phyloP scores from a whole-genome alignment of 1,284 basidiomycete species.

The Microbotryomycetes sp. region DNA sequence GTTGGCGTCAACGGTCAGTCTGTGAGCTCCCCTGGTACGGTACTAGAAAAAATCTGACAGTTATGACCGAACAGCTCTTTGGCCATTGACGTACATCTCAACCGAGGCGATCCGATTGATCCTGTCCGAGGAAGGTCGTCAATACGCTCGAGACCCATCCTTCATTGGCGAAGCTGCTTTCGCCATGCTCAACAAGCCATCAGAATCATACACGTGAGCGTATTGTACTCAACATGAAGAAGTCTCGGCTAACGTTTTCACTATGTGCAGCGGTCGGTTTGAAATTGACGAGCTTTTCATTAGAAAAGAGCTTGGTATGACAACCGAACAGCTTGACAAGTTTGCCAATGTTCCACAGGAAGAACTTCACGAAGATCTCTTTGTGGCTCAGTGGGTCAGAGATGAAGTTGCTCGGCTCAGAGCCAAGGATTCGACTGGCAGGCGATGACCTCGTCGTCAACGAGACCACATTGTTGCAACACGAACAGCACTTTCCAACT shows the following conservation, averaged over 20 bases:
- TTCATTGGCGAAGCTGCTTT: conserved; percentile 40
- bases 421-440: neutral
- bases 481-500: too few species aligned
- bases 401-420: conserved; percentile 28
- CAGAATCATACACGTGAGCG: conserved; percentile 19
- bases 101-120: conserved; percentile 23
- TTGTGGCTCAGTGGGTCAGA: conserved; percentile 37
- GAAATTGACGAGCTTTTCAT: conserved; percentile 41
- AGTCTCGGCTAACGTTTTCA: too few species aligned
- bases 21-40: conserved; percentile 38
- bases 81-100: conserved; percentile 19
- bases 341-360: conserved; percentile 32
- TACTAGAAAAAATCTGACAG: conserved; percentile 37
- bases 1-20: conserved; percentile 38
- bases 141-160: conserved; percentile 32
- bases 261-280: conserved; percentile 33
- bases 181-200: conserved; percentile 35
- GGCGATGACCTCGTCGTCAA: too few species aligned
- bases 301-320: conserved; percentile 26
- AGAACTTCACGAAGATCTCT: conserved; percentile 38
- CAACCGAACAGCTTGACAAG: conserved; percentile 27
- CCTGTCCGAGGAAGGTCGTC: conserved; percentile 32
- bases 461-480: too few species aligned
- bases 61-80: conserved; percentile 1
- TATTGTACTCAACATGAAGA: too few species aligned